Conservation (phyloP, 768 basidiomycete species). For the Kwoniella europaea region DNA sequence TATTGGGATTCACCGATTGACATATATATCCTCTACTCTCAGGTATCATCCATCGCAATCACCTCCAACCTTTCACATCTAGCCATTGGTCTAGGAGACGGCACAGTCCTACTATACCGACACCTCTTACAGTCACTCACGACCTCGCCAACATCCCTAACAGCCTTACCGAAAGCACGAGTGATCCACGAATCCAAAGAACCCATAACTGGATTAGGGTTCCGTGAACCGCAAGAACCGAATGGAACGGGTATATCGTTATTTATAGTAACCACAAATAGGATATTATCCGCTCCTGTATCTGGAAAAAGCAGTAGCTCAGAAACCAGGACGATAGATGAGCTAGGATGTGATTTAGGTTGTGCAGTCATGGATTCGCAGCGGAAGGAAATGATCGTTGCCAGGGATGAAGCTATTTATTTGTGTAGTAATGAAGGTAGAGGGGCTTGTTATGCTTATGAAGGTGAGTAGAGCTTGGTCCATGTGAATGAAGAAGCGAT, state of each 20-base stretch:
- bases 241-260: conserved; percentile 62
- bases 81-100: conserved; percentile 91
- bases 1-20: conserved; percentile 8
- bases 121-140: conserved; percentile 88
- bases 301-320: conserved; percentile 65
- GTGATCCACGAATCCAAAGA: conserved; percentile 80
- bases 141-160: conserved; percentile 68
- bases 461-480: conserved; percentile 65
- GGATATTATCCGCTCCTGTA: conserved; percentile 72
- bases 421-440: conserved; percentile 79
- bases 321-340: conserved; percentile 75
- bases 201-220: conserved; percentile 90
- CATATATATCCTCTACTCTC: not conserved
- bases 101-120: conserved; percentile 86
- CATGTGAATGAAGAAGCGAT: not conserved
- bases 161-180: conserved; percentile 81
- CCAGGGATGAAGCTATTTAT: conserved; percentile 89
- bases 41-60: conserved; percentile 80
- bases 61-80: conserved; percentile 79
- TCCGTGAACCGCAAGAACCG: conserved; percentile 65
- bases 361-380: conserved; percentile 82
- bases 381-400: conserved; percentile 72
- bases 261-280: conserved; percentile 85
- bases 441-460: conserved; percentile 85
- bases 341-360: conserved; percentile 80